Evolutionary conservation across 2,329 filamentous ascomycete genomes (phyloP).

Genomic region (Periconia digitata): DNA sequence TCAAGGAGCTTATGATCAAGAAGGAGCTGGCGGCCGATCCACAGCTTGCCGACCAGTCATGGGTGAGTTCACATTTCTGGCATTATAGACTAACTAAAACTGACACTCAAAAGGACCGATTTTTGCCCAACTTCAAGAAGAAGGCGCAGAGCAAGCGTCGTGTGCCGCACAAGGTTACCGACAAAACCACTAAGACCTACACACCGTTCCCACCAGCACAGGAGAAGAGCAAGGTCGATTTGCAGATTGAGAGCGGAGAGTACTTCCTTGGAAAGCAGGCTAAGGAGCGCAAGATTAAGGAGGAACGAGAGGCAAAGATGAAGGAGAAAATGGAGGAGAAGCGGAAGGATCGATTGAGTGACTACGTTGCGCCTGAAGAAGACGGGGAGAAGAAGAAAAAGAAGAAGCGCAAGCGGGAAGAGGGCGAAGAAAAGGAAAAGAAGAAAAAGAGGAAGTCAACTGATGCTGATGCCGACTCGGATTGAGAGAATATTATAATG

Average conservation of each 20-base stretch:
- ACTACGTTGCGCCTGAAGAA: slow-evolving; percentile 87
- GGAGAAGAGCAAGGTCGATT: slow-evolving; percentile 98
- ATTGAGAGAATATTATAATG: slow-evolving; percentile 11
- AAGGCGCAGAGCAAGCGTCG: slow-evolving; percentile 81
- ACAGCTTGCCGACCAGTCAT: slow-evolving; percentile 78
- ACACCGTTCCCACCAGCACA: slow-evolving; percentile 96
- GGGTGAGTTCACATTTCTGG: too few relatives aligned
- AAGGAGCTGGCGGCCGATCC: slow-evolving; percentile 88
- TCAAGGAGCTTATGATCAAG: slow-evolving; percentile 96
- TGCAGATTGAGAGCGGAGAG: slow-evolving; percentile 97
- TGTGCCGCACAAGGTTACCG: slow-evolving; percentile 80
- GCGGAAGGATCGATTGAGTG: slow-evolving; percentile 78
- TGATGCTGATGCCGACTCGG: slow-evolving; percentile 26
- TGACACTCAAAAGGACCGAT: too few relatives aligned
- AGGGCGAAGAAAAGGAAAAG: slow-evolving; percentile 51
- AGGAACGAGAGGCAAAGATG: slow-evolving; percentile 82
- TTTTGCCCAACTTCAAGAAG: slow-evolving; percentile 97
- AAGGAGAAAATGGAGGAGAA: slow-evolving; percentile 86
- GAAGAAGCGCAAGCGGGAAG: slow-evolving; percentile 50
- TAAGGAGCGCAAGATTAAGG: slow-evolving; percentile 79
- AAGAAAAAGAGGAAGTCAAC: slow-evolving; percentile 33
- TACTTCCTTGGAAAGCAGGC: slow-evolving; percentile 94
- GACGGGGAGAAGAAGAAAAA: slow-evolving; percentile 55
- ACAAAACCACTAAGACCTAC: slow-evolving; percentile 93
- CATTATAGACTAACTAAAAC: too few relatives aligned